Percentiles rank a stretch among this genome's conserved stretches.
Conservation (phyloP, 768 basidiomycete species). For the Mycena maculata region DNA sequence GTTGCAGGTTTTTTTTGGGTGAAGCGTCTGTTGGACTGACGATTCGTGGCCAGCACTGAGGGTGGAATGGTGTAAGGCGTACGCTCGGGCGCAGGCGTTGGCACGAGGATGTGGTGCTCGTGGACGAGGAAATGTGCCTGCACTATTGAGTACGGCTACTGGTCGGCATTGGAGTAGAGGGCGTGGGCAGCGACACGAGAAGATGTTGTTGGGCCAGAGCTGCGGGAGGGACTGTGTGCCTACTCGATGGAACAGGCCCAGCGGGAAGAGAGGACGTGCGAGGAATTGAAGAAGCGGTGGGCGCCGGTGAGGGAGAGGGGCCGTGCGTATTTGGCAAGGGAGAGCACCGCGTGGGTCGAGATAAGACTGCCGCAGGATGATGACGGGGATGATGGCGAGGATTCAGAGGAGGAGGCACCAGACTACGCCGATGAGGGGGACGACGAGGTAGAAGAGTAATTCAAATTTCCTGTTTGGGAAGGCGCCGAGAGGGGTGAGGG, state of each 20-base stretch:
- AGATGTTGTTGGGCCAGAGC: background rate
- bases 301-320: background rate
- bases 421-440: background rate
- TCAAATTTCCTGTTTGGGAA: background rate
- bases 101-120: no score
- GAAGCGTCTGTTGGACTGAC: background rate
- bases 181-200: background rate
- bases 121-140: no score
- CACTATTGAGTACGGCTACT: conserved; percentile 5
- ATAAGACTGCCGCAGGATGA: background rate
- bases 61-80: conserved; percentile 18
- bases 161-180: background rate
- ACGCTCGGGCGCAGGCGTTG: conserved; percentile 14
- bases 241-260: background rate
- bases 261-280: background rate
- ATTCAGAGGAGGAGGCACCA: background rate
- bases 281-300: background rate
- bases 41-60: background rate
- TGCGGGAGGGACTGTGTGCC: background rate
- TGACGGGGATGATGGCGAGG: background rate
- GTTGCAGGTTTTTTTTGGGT: background rate
- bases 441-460: background rate
- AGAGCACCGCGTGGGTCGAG: background rate
- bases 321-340: background rate
- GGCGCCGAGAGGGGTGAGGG: no score